Evolutionary conservation across 768 basidiomycete genomes (phyloP).

Genomic region (Suillus subluteus): DNA sequence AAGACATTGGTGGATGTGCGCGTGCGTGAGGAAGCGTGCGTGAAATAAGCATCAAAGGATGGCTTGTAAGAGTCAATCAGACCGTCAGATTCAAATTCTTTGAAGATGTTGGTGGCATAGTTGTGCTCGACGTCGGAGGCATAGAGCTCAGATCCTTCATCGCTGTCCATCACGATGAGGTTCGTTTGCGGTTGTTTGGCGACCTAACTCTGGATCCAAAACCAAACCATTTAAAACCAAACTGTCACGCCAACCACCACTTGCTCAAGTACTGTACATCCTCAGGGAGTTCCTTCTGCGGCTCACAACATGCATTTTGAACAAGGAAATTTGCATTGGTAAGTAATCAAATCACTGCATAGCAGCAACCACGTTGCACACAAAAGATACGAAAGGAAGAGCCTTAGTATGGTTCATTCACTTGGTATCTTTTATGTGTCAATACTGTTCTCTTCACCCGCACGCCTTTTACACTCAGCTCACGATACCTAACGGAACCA

Average conservation of each 20-base stretch:
- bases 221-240: not conserved
- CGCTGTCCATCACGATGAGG: conserved; percentile 18
- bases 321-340: not conserved
- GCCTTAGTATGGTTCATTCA: not conserved
- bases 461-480: not conserved
- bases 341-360: not conserved
- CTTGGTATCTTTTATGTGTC: not conserved
- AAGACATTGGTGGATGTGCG: conserved; percentile 83
- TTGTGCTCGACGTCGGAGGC: conserved; percentile 32
- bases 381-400: not conserved
- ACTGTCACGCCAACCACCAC: not conserved
- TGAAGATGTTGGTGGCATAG: conserved; percentile 1
- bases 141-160: conserved; percentile 35
- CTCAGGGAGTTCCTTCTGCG: not conserved
- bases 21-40: conserved; percentile 57
- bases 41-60: conserved; percentile 88
- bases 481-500: not conserved
- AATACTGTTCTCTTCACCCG: not conserved
- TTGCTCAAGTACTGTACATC: not conserved
- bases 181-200: not conserved
- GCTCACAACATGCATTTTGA: not conserved
- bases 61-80: conserved; percentile 40
- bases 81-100: conserved; percentile 17
- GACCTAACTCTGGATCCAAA: not conserved
- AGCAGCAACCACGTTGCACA: not conserved